Base-by-base conservation (phyloP, 352 stramenopile species). In the Phytophthora brassicae region DNA sequence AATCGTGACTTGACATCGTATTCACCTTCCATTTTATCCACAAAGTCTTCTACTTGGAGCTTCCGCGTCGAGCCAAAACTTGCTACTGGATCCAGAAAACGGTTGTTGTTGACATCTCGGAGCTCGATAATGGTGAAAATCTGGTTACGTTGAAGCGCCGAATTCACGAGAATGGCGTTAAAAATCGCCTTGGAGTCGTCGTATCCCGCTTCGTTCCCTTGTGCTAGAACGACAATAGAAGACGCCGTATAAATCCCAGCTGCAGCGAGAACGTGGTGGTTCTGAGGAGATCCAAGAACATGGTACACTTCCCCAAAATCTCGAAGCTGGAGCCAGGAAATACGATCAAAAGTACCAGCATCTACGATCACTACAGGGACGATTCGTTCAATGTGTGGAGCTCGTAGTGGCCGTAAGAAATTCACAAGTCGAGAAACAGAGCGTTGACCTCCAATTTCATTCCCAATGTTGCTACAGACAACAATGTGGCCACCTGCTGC, bases 91-190 rank as follows among this genome's bases (percentile, higher is more conserved):
- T 95, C 86, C 39, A 95, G 63, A 29, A 89, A 95, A 17, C 81
- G 83, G 66, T 92, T 92, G 67, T 92, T 93, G 56, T 89, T 78
- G 9, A 90, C 81, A 51, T 95, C 84, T 39, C 85, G 81, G 9
- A 95, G 74, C 60, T 95, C 86, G 23, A 95, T 89, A 55, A 95
- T 93, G 2, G 86, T 92, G 61, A 95, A 95, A 24, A 89, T 88
- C 26, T 74, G 43, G 58, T 74, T 88, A 26, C 70, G 72, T 51
- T 88, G 68, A 13, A 92, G 63, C 12, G 86, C 86, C 6, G 77
- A 77, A 64, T 90, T 90, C 19, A 95, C 69, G 14, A 95, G 71
- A 41, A 93, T 93, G 4, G 86, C 84, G 43, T 93, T 95, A 52
- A 95, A 93, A 22, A 95, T 92, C 6, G 84, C 81, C 58, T 93